Base-by-base conservation (phyloP, 306 rosid genomes). In the Potentilla sterilis region DNA sequence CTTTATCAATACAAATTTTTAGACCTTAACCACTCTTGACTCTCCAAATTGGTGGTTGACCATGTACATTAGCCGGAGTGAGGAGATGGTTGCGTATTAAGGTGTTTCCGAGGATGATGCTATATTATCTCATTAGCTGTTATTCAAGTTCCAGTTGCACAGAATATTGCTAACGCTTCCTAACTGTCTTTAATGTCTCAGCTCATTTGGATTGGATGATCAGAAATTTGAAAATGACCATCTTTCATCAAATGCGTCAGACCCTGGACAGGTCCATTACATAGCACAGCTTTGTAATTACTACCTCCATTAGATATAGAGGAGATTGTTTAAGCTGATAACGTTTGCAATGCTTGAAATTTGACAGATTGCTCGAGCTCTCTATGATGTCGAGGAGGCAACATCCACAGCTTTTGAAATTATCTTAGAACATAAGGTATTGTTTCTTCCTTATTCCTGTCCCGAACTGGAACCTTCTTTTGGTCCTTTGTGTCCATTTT, bases 361-460 rank as follows among this genome's bases (percentile, higher is more conserved):
- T 42, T 79, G 46, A 78, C 74, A 92, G 99, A 87, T 90, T 86
- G 97, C 92, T 47, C 86, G 91, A 82, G 99, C 97, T 69, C 83
- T 95, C 72, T 95, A 90, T 80, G 99, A 95, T 78, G 94, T 95
- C 52, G 97, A 95, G 83, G 99, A 95, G 91, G 97, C 99, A 77
- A 92, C 97, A 35, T 85, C 91, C 64, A 84, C 64, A 71, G 97
- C 97, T 52, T 92, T 92, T 77, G 99, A 92, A 58, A 89, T 95
- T 75, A 90, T 95, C 85, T 76, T 89, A 77, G 90, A 83, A 72
- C 84, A 81, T 78, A 95, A 92, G 93, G 97, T 95, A 83, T 42
- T 22, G 28, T 32, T 18, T 63, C 59, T 73, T 62, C 49, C 28
- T 4, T 16, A 8, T 12, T 7, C 28, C 28, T 7, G 57, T 37